Base-by-base conservation (phyloP, 805 yeast species). In the Crinitomyces ghanaensis region DNA sequence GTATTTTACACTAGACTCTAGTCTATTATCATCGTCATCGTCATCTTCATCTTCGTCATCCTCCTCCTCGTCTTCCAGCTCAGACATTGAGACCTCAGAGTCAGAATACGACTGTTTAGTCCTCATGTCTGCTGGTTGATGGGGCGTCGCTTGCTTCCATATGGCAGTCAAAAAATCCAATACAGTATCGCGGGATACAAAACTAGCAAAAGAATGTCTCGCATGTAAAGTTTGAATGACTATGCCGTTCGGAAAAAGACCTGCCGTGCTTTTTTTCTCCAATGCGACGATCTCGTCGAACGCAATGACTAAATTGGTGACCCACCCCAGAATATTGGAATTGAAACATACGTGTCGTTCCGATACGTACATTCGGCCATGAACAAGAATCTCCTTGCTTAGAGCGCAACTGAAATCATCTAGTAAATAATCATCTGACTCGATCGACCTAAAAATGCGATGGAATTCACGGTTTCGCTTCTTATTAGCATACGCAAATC, bases 401-500 rank as follows among this genome's bases (percentile, higher is more conserved):
- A 88, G 59, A 0, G 96, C 95, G 62, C 97, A 91, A 18, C 83
- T 72, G 48, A 79, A 86, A 46, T 85, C 96, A 48, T 84, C 95
- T 22, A 88, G 53, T 11, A 88, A 59, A 32, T 77, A 62, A 48
- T 88, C 96, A 29, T 72, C 68, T 16, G 59, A 58, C 2, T 86
- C 80, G 2, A 84, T 60, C 6, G 74, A 64, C 36, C 73, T 65
- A 62, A 88, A 91, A 2, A 77, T 45, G 25, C 63, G 67, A 56
- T 85, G 96, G 53, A 84, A 91, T 24, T 82, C 94, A 4, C 65
- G 60, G 48, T 85, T 68, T 34, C 93, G 62, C 31, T 66, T 66
- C 30, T 40, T 40, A 32, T 39, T 37, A 18, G 48, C 48, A 29
- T 43, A 44, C 16, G 48, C 46, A 33, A 38, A 44, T n/a, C 48